Percentiles rank a stretch among this genome's conserved stretches.
Conservation (phyloP, 352 stramenopile species). For the Globisporangium middletonii region DNA sequence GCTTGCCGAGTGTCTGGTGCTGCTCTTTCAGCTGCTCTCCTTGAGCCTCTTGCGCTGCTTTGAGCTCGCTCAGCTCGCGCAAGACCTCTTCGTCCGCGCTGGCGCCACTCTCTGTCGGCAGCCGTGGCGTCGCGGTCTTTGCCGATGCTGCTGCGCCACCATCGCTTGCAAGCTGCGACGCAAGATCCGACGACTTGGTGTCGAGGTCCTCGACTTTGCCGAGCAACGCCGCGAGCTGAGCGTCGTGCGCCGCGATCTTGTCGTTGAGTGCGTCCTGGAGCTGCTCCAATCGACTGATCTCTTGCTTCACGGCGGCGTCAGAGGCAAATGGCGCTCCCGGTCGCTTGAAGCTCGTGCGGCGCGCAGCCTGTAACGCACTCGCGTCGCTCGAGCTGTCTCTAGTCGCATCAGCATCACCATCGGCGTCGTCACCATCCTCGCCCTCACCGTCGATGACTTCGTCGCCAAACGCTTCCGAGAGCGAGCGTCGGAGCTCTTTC, state of each 20-base stretch:
- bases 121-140: not conserved
- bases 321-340: constrained; percentile 32
- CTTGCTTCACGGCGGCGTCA: constrained; percentile 31
- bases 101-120: not conserved
- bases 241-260: constrained; percentile 30
- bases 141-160: constrained; percentile 1
- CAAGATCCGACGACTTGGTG: constrained; percentile 12
- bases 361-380: too few species aligned
- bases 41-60: constrained; percentile 31
- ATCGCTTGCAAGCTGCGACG: not conserved
- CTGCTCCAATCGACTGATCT: constrained; percentile 33
- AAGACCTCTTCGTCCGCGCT: constrained; percentile 18
- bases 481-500: constrained; percentile 34
- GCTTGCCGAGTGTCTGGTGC: constrained; percentile 30
- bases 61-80: constrained; percentile 44
- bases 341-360: constrained; percentile 10
- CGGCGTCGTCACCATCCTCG: constrained; percentile 17
- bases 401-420: not conserved
- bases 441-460: constrained; percentile 23
- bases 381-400: not conserved
- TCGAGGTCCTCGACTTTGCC: constrained; percentile 27
- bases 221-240: constrained; percentile 29
- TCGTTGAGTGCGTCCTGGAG: constrained; percentile 29
- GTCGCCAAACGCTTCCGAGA: constrained; percentile 37
- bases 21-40: constrained; percentile 40